Conservation (phyloP, 257 asterid genomes). For the Plantago elongata region DNA sequence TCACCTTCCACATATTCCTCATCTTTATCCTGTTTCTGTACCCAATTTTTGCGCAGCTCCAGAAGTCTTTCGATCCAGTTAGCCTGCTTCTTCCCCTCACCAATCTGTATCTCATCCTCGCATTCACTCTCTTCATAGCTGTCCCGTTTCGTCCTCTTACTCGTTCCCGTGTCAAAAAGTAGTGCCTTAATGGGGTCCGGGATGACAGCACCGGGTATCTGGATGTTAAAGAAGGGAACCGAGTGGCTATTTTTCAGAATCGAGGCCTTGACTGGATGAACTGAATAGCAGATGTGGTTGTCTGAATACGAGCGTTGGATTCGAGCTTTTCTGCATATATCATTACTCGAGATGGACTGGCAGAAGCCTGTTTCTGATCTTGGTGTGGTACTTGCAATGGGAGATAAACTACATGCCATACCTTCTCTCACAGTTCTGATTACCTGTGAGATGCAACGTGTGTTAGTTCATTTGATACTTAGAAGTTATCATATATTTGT, state of each 20-base stretch:
- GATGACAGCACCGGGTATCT: slow-evolving; percentile 40
- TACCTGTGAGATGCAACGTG: slow-evolving; percentile 3
- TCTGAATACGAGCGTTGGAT: slow-evolving; percentile 42
- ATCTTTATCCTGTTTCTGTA: slow-evolving; percentile 31
- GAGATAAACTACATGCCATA: slow-evolving; percentile 53
- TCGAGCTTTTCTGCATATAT: slow-evolving; percentile 11
- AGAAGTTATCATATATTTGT: neutral
- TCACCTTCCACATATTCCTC: slow-evolving; percentile 20
- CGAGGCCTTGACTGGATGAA: slow-evolving; percentile 31
- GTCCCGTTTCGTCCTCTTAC: slow-evolving; percentile 19
- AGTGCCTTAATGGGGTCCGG: slow-evolving; percentile 46
- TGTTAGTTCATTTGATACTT: neutral
- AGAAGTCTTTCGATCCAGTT: slow-evolving; percentile 70
- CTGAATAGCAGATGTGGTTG: slow-evolving; percentile 33
- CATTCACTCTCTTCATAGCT: slow-evolving; percentile 16
- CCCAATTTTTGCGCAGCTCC: slow-evolving; percentile 59
- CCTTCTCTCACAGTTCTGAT: slow-evolving; percentile 5
- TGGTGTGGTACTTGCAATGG: slow-evolving; percentile 24
- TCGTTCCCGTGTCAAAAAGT: slow-evolving; percentile 35
- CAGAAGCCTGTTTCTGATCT: slow-evolving; percentile 30
- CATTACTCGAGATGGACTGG: slow-evolving; percentile 29
- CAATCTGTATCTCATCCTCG: slow-evolving; percentile 21
- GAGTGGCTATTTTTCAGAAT: slow-evolving; percentile 43
- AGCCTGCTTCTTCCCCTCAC: slow-evolving; percentile 31
- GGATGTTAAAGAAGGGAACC: slow-evolving; percentile 40